A percentile compares a stretch with the other conserved stretches of the same genome.
phyloP scores from a whole-genome alignment of 2,329 filamentous ascomycete species.

The Botryotinia narcissicola region DNA sequence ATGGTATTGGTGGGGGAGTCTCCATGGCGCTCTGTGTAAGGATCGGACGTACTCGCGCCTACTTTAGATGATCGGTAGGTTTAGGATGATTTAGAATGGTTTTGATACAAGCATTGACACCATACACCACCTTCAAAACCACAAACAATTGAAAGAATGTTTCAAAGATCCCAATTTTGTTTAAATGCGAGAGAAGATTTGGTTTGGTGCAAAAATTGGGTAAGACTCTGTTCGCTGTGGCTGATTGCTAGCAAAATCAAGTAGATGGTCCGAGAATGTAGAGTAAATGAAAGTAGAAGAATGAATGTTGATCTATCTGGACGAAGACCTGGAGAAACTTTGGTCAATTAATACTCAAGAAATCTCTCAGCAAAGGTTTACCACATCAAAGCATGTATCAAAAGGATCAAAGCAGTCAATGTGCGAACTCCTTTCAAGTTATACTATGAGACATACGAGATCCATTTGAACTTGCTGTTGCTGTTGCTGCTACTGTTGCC shows the following conservation, averaged over 20 bases:
- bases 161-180: conserved; percentile 27
- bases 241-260: neutral
- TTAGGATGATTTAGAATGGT: conserved; percentile 22
- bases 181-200: neutral
- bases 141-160: conserved; percentile 26
- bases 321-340: neutral
- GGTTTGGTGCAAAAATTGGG: conserved; percentile 2
- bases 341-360: neutral
- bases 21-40: conserved; percentile 32
- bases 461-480: neutral
- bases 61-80: conserved; percentile 18
- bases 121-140: conserved; percentile 24
- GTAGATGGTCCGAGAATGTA: neutral
- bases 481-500: neutral
- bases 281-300: neutral
- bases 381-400: neutral
- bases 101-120: conserved; percentile 32
- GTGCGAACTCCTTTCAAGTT: neutral
- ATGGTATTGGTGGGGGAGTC: conserved; percentile 35
- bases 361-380: neutral
- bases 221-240: neutral
- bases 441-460: neutral
- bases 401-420: conserved; percentile 1
- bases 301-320: conserved; percentile 9
- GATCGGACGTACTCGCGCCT: conserved; percentile 23